These are phyloP conservation scores for Telfairia occidentalis DNA, from an alignment of 331 rosid genomes.

Conservation along the genomic window DNA sequence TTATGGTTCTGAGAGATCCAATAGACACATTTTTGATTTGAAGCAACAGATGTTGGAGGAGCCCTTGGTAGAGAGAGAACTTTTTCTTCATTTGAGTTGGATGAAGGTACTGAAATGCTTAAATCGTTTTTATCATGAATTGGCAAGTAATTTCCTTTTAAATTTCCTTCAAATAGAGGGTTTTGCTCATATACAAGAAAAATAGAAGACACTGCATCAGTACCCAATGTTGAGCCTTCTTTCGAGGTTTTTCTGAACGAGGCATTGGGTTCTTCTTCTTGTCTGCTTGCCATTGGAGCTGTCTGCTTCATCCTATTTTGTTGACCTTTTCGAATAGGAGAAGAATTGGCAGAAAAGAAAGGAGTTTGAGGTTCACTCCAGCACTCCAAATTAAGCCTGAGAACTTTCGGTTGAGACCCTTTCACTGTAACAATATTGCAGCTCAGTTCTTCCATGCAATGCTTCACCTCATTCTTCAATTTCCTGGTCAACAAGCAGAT, in stretches of 20 bases:
- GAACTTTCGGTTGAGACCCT: slow-evolving; percentile 69
- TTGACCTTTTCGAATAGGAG: slow-evolving; percentile 43
- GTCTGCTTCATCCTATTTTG: slow-evolving; percentile 60
- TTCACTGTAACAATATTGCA: slow-evolving; percentile 84
- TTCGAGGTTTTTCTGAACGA: slow-evolving; percentile 43
- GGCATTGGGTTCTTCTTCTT: slow-evolving; percentile 63
- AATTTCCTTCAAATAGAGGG: slow-evolving; percentile 55
- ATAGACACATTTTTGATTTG: slow-evolving; percentile 26
- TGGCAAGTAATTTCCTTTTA: slow-evolving; percentile 20
- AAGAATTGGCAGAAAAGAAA: slow-evolving; percentile 62
- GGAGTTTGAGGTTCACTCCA: slow-evolving; percentile 68
- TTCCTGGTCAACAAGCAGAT: slow-evolving; percentile 45
- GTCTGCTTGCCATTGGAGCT: slow-evolving; percentile 67
- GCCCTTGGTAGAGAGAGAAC: slow-evolving; percentile 26
- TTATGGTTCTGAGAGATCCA: slow-evolving; percentile 50
- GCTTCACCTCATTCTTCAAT: slow-evolving; percentile 77
- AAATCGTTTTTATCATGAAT: slow-evolving; percentile 25
- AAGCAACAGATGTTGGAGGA: slow-evolving; percentile 27
- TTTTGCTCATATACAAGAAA: slow-evolving; percentile 69
- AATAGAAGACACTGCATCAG: slow-evolving; percentile 44
- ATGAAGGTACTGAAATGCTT: slow-evolving; percentile 28
- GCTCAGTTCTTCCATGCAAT: slow-evolving; percentile 69
- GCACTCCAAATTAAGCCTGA: slow-evolving; percentile 65
- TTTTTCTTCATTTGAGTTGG: slow-evolving; percentile 36
- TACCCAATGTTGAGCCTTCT: slow-evolving; percentile 48